Percentiles rank a stretch among this genome's conserved stretches.
phyloP scores from a whole-genome alignment of 345 rosid genomes.

The Theobroma cacao region DNA sequence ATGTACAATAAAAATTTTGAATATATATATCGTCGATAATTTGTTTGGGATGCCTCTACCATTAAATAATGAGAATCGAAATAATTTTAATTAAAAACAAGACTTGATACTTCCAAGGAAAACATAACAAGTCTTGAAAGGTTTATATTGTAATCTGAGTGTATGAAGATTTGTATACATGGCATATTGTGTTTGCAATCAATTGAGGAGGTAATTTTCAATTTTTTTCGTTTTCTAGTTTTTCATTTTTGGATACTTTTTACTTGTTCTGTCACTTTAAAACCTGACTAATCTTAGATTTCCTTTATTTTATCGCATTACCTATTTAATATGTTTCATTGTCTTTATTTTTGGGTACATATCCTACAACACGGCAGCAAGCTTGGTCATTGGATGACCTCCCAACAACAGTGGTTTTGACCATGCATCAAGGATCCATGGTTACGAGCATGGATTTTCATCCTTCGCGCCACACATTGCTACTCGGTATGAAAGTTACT shows the following conservation, averaged over 20 bases:
- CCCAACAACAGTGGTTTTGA: constrained; percentile 76
- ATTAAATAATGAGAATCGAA: no score
- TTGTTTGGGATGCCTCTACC: no score
- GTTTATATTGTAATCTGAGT: no score
- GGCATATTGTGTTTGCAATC: no score
- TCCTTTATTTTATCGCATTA: neutral
- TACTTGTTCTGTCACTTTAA: constrained; percentile 13
- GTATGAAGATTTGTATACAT: no score
- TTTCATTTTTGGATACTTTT: constrained; percentile 7
- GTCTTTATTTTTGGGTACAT: constrained; percentile 54
- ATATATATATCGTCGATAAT: no score
- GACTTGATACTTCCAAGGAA: no score
- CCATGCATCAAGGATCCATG: no score
- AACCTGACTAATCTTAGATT: constrained; percentile 3
- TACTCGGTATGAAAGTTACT: constrained; percentile 59
- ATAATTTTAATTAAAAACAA: no score
- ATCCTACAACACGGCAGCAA: constrained; percentile 55
- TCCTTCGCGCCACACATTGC: constrained; percentile 52
- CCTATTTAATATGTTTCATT: neutral
- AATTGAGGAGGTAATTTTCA: constrained; percentile 66
- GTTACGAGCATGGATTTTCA: no score
- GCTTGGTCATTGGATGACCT: constrained; percentile 73
- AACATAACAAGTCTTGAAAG: no score
- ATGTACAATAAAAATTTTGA: no score
- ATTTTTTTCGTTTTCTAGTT: constrained; percentile 2